Conservation (phyloP, 1,284 basidiomycete species). For the Ganoderma resinaceum region DNA sequence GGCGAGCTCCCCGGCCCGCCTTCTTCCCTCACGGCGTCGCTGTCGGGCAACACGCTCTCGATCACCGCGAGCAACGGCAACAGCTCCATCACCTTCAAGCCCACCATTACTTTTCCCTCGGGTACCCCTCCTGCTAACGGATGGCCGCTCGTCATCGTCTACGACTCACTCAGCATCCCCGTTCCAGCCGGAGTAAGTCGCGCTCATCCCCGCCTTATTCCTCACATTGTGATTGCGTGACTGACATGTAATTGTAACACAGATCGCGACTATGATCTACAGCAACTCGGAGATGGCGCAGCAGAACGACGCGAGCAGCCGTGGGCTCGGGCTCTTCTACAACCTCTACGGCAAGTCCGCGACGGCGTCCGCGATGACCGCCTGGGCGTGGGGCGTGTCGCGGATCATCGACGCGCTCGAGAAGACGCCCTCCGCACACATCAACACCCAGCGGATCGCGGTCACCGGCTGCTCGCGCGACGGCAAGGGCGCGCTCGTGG, state of each 20-base stretch:
- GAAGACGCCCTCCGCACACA: slow-evolving; percentile 47
- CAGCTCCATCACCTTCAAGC: slow-evolving; percentile 53
- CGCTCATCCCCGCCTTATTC: background rate
- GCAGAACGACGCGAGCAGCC: slow-evolving; percentile 50
- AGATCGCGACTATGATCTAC: slow-evolving; percentile 56
- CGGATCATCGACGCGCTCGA: slow-evolving; percentile 63
- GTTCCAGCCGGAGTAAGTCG: slow-evolving; percentile 47
- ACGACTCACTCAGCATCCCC: slow-evolving; percentile 58
- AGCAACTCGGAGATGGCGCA: slow-evolving; percentile 57
- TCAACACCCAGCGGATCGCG: slow-evolving; percentile 54
- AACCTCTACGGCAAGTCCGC: slow-evolving; percentile 53
- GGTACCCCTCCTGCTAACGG: slow-evolving; percentile 48
- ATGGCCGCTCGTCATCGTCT: slow-evolving; percentile 59
- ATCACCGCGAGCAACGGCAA: slow-evolving; percentile 50
- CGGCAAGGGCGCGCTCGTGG: slow-evolving; percentile 62
- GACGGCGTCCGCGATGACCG: slow-evolving; percentile 57
- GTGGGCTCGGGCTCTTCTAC: slow-evolving; percentile 62
- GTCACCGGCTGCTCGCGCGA: slow-evolving; percentile 64
- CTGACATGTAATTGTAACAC: slow-evolving; percentile 26
- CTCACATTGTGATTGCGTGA: background rate
- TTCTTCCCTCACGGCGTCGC: slow-evolving; percentile 46
- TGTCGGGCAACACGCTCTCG: slow-evolving; percentile 46
- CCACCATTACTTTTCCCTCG: slow-evolving; percentile 50
- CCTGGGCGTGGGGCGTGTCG: slow-evolving; percentile 63
- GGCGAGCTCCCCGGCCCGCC: slow-evolving; percentile 54